Evolutionary conservation across 208 protist species (phyloP), one percentile per base, ranked within the genome.

Genomic region (Trypanosoma congolense): DNA sequence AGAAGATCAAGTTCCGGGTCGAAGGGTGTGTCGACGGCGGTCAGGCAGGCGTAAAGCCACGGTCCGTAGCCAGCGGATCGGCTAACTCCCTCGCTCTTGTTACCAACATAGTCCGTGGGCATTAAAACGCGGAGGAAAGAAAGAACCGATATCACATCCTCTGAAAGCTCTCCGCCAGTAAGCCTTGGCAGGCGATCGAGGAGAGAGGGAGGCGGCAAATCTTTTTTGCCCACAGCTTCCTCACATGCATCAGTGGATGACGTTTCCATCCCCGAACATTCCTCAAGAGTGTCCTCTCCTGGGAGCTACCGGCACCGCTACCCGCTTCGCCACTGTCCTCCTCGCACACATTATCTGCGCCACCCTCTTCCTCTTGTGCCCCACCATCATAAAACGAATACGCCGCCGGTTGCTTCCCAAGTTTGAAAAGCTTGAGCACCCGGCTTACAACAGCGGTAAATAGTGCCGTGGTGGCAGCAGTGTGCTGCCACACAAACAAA

Each of bases 1-100:
- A 90, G 65, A 21, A 81, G 73, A 41, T 89, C 82, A 25, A 82
- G 80, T 59, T 93, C 82, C 1, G 86, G 81, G 41, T 93, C 82
- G 0, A 93, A 70, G 22, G 82, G 86, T 10, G 67, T 76, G 54
- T 93, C 86, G 2, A 93, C 56, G 6, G 71, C 70, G 41, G 60
- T 55, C n/a, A 85, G 69, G 18, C 64, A 69, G 6, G 73, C 64
- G 25, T 84, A 76, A 29, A 89, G 53, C 82, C 85, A 93, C 59
- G 80, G 60, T 0, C 85, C 80, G 35, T 77, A 86, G 0, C 85
- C 85, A 14, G 46, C 47, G 8, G 70, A 78, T 9, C 40, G 54
- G 9, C 25, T 16, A 33, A 57, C n/a, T 24, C 31, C 19, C 47
- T 56, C 56, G 16, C 43, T 25, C 41, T 5, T 29, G 8, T 38